Conservation (phyloP, 345 rosid species). For the Ceriops zippeliana region DNA sequence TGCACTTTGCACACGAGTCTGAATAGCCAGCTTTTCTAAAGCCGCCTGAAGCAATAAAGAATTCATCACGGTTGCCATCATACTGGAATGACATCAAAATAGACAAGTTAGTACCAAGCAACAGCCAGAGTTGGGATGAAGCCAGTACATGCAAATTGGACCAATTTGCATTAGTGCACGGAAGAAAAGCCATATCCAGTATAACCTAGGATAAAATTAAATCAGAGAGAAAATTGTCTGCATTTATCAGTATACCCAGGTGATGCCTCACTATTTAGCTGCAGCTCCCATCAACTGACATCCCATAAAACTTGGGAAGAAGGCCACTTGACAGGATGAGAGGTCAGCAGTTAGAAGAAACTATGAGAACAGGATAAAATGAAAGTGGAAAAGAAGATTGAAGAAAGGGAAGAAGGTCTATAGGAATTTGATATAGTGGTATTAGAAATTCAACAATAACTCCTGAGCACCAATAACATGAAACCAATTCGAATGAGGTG, state of each 20-base stretch:
- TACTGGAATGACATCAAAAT: conserved; percentile 39
- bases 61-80: conserved; percentile 96
- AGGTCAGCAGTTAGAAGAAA: too few relatives aligned
- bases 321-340: too few relatives aligned
- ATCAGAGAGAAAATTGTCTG: not conserved
- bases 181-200: not conserved
- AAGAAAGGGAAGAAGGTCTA: too few relatives aligned
- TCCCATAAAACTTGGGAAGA: not conserved
- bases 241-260: not conserved
- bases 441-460: too few relatives aligned
- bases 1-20: conserved; percentile 72
- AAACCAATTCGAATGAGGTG: too few relatives aligned
- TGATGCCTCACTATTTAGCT: not conserved
- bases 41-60: conserved; percentile 80
- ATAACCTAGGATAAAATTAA: not conserved
- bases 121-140: not conserved
- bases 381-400: too few relatives aligned
- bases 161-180: not conserved
- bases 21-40: conserved; percentile 72
- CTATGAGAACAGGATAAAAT: too few relatives aligned
- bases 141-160: conserved; percentile 5
- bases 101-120: too few relatives aligned
- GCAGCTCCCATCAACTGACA: not conserved
- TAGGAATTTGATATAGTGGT: too few relatives aligned
- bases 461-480: too few relatives aligned